Conservation (phyloP, 108 stramenopile genomes). For the Pelagomonas calceolata region DNA sequence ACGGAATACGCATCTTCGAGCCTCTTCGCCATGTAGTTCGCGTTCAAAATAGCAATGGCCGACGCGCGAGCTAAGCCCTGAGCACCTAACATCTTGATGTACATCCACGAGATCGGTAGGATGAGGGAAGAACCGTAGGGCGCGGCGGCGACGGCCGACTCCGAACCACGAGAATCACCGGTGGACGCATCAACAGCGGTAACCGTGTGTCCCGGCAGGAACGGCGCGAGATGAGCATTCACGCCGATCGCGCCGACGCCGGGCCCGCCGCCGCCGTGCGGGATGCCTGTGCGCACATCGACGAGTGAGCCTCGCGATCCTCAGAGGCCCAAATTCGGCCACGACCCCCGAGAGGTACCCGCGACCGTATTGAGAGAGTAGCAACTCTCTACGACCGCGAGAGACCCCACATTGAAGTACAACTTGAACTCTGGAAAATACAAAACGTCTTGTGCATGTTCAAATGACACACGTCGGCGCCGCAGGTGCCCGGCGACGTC, state of each 20-base stretch:
- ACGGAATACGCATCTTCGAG: conserved; percentile 80
- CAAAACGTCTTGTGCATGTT: conserved; percentile 79
- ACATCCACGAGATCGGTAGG: conserved; percentile 99
- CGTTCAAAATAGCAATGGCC: conserved; percentile 88
- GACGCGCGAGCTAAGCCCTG: conserved; percentile 81
- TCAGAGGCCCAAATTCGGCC: no score
- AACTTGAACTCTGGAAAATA: no score
- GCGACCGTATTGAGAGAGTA: no score
- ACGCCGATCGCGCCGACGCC: conserved; percentile 95
- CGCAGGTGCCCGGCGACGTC: conserved; percentile 88
- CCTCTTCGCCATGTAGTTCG: conserved; percentile 96
- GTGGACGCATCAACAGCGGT: conserved; percentile 42
- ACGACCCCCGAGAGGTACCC: no score
- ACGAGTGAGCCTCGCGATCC: conserved; percentile 52
- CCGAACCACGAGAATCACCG: conserved; percentile 60
- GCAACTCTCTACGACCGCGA: no score
- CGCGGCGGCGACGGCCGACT: conserved; percentile 71
- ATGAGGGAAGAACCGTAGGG: conserved; percentile 96
- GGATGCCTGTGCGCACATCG: no score
- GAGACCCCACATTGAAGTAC: no score
- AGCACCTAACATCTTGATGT: conserved; percentile 93
- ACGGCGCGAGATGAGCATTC: conserved; percentile 83
- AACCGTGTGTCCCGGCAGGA: conserved; percentile 85
- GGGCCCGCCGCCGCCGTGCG: conserved; percentile 98
- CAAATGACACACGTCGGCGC: conserved; percentile 96